These are phyloP conservation scores for Geotrichum restrictum DNA, from an alignment of 1,139 yeast genomes.

Conservation along the genomic window DNA sequence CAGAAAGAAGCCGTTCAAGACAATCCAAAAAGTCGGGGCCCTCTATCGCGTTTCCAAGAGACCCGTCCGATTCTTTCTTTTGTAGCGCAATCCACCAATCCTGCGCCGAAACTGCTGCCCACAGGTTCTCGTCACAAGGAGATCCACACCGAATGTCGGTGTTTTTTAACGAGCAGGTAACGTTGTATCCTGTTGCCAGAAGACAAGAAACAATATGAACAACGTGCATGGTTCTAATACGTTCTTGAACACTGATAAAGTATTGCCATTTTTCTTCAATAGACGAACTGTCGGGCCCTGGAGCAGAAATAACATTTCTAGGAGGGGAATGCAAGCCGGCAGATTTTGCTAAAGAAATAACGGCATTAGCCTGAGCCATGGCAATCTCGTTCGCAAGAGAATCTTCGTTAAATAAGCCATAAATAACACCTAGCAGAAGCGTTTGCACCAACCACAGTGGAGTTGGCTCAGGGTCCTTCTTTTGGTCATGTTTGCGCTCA, in stretches of 20 bases:
- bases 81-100: constrained; percentile 52
- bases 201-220: constrained; percentile 69
- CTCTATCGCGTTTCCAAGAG: constrained; percentile 28
- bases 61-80: constrained; percentile 32
- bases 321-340: constrained; percentile 69
- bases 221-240: constrained; percentile 81
- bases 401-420: constrained; percentile 79
- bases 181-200: constrained; percentile 65
- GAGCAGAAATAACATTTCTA: constrained; percentile 37
- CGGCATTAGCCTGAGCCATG: constrained; percentile 68
- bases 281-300: constrained; percentile 37
- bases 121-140: constrained; percentile 68
- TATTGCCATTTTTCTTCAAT: constrained; percentile 61
- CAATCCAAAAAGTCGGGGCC: constrained; percentile 32
- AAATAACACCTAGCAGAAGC: constrained; percentile 71
- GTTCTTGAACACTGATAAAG: constrained; percentile 73
- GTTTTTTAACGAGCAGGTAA: constrained; percentile 54
- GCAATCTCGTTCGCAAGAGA: constrained; percentile 67
- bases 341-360: constrained; percentile 72
- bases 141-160: constrained; percentile 68
- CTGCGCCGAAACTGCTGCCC: constrained; percentile 55
- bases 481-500: constrained; percentile 33
- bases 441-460: constrained; percentile 90
- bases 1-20: constrained; percentile 30
- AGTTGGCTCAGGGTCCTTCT: constrained; percentile 45